Percentiles rank a stretch among this genome's conserved stretches.
These are phyloP conservation scores for Calycina herbarum DNA, from an alignment of 2,329 filamentous ascomycete species.

Conservation along the genomic window DNA sequence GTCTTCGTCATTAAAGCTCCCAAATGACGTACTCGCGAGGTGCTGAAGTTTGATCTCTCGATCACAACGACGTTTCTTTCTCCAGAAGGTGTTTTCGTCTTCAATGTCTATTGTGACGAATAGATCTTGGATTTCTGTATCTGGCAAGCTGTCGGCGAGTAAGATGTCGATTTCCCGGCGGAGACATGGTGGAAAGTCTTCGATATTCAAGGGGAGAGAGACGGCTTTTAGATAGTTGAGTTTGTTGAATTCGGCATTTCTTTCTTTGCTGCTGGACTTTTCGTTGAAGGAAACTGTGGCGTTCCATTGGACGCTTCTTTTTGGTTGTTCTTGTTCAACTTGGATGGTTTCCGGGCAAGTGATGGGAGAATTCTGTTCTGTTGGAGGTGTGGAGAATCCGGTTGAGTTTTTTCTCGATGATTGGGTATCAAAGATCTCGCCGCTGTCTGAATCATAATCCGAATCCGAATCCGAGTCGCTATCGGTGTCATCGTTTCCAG, in stretches of 20 bases:
- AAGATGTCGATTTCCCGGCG: background rate
- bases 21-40: background rate
- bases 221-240: background rate
- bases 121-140: background rate
- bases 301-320: background rate
- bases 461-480: background rate
- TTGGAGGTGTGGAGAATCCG: background rate
- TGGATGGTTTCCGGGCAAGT: background rate
- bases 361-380: background rate
- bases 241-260: background rate
- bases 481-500: background rate
- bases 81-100: background rate
- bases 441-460: background rate
- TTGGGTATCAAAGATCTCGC: background rate
- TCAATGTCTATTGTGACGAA: background rate
- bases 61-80: constrained; percentile 1
- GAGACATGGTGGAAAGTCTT: background rate
- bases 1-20: background rate
- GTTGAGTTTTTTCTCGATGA: background rate
- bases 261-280: background rate
- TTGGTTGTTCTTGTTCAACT: background rate
- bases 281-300: background rate
- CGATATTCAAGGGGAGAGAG: background rate
- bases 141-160: background rate
- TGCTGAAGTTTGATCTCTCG: background rate